These are phyloP conservation scores for Dimocarpus longan DNA, from an alignment of 345 rosid species.

Conservation along the genomic window DNA sequence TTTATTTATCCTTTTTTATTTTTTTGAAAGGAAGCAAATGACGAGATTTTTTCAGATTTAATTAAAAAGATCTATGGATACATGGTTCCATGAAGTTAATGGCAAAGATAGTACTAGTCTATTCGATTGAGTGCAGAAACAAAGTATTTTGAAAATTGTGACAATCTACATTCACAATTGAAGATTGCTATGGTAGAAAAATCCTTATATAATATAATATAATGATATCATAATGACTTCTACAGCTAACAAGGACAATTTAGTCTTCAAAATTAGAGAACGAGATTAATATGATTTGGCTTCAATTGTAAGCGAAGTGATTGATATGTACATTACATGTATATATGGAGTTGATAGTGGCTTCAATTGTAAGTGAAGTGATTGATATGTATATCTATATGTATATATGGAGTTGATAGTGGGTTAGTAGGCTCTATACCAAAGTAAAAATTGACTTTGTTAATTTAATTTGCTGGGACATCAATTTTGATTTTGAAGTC, in stretches of 20 bases:
- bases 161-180: not conserved
- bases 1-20: too few species aligned
- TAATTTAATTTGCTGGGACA: not conserved
- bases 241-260: not conserved
- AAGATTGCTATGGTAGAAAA: not conserved
- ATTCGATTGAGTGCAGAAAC: not conserved
- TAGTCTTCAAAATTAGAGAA: not conserved
- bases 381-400: too few species aligned
- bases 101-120: too few species aligned
- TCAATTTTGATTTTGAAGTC: not conserved
- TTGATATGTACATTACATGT: too few species aligned
- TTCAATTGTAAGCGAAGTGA: not conserved
- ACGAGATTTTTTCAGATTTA: not conserved
- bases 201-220: not conserved
- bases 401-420: not conserved
- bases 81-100: not conserved
- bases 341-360: not conserved
- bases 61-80: not conserved
- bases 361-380: constrained; percentile 1
- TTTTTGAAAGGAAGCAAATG: not conserved
- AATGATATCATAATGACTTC: not conserved
- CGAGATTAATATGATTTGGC: not conserved
- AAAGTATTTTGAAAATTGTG: too few species aligned
- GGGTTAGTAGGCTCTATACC: not conserved
- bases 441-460: not conserved